Conservation (phyloP, 1,139 yeast species). For the Lipomyces yarrowii region DNA sequence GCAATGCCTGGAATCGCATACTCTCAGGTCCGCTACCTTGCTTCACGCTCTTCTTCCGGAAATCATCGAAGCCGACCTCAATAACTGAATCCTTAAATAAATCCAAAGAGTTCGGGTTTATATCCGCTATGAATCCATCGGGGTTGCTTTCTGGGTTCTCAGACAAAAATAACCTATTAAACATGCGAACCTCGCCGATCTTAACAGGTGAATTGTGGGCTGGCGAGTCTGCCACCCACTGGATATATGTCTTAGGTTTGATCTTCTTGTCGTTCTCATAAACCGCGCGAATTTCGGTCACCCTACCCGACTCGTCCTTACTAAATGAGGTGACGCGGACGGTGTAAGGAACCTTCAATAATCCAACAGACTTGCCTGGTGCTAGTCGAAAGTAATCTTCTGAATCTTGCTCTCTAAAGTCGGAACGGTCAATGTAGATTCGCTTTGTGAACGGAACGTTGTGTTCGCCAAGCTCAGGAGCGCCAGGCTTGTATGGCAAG, state of each 20-base stretch:
- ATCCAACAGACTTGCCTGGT: slow-evolving; percentile 86
- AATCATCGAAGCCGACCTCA: slow-evolving; percentile 76
- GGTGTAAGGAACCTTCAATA: slow-evolving; percentile 86
- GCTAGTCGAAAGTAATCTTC: slow-evolving; percentile 82
- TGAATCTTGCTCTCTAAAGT: slow-evolving; percentile 70
- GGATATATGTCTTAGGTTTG: slow-evolving; percentile 93
- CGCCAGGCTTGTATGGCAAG: slow-evolving; percentile 90
- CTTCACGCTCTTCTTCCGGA: slow-evolving; percentile 71
- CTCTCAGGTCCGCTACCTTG: slow-evolving; percentile 69
- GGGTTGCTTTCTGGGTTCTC: slow-evolving; percentile 92
- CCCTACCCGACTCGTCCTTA: slow-evolving; percentile 61
- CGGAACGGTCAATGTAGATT: slow-evolving; percentile 82
- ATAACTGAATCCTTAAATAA: slow-evolving; percentile 66
- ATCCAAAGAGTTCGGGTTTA: slow-evolving; percentile 77
- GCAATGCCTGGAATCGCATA: slow-evolving; percentile 96
- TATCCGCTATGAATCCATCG: slow-evolving; percentile 82
- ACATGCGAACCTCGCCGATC: slow-evolving; percentile 78
- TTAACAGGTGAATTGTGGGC: slow-evolving; percentile 62
- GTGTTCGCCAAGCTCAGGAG: slow-evolving; percentile 72
- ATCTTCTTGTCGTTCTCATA: slow-evolving; percentile 70
- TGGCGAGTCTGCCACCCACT: slow-evolving; percentile 85
- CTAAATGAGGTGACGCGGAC: slow-evolving; percentile 72
- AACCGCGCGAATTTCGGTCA: slow-evolving; percentile 72
- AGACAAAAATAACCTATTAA: slow-evolving; percentile 83
- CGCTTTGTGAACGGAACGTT: slow-evolving; percentile 73